Evolutionary conservation across 805 yeast species (phyloP).

Genomic region (Dipodascopsis tothii): DNA sequence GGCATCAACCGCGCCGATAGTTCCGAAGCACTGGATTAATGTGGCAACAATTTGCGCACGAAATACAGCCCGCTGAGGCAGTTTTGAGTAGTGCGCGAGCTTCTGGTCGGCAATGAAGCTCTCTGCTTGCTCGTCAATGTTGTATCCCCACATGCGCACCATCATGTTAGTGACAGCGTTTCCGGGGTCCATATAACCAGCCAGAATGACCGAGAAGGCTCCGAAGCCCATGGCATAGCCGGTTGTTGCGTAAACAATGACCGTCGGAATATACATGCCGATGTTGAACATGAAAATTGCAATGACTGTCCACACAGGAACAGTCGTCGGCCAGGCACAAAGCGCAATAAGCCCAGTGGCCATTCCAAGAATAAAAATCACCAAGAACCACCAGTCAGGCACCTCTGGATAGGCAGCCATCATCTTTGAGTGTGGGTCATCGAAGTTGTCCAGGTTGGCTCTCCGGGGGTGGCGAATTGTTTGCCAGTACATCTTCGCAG

Average conservation of each 20-base stretch:
- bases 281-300: constrained; percentile 49
- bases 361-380: constrained; percentile 40
- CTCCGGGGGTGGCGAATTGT: constrained; percentile 2
- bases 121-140: constrained; percentile 5
- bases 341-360: constrained; percentile 29
- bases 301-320: constrained; percentile 57
- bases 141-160: constrained; percentile 1
- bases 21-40: constrained; percentile 27
- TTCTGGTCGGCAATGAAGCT: constrained; percentile 26
- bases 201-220: constrained; percentile 54
- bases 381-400: constrained; percentile 64
- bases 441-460: constrained; percentile 4
- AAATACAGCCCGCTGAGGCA: constrained; percentile 45
- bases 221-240: constrained; percentile 54
- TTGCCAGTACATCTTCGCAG: background rate
- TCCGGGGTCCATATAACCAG: constrained; percentile 59
- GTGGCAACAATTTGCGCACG: constrained; percentile 47
- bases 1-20: constrained; percentile 1
- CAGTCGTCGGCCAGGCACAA: constrained; percentile 31
- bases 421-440: constrained; percentile 25
- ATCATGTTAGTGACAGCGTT: constrained; percentile 42
- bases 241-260: constrained; percentile 55
- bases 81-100: constrained; percentile 45
- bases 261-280: constrained; percentile 53
- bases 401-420: constrained; percentile 54